Evolutionary conservation across 768 basidiomycete genomes (phyloP).

Genomic region (Lactifluus echinatus): DNA sequence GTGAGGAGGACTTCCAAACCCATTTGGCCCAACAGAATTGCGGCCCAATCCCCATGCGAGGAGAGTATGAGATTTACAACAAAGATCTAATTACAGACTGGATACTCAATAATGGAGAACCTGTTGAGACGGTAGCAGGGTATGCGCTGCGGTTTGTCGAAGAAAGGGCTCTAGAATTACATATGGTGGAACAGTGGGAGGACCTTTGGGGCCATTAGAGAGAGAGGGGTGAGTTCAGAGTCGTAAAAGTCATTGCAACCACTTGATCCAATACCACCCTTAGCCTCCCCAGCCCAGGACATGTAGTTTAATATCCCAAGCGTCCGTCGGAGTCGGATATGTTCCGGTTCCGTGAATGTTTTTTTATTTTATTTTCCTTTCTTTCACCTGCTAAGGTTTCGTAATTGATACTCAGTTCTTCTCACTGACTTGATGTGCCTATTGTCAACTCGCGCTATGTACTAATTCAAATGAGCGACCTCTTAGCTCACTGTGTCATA

Average conservation of each 20-base stretch:
- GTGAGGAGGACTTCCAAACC: not conserved
- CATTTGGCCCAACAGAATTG: not conserved
- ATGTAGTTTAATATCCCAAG: not conserved
- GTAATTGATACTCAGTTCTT: too few species aligned
- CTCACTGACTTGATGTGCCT: too few species aligned
- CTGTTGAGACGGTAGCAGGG: not conserved
- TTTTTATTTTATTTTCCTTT: too few species aligned
- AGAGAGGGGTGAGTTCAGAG: not conserved
- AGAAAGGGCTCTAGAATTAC: not conserved
- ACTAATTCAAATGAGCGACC: too few species aligned
- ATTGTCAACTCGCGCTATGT: too few species aligned
- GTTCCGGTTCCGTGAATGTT: too few species aligned
- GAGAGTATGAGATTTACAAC: not conserved
- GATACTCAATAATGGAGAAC: not conserved
- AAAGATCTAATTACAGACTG: not conserved
- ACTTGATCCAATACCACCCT: not conserved
- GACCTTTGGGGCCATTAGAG: not conserved
- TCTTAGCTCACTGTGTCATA: too few species aligned
- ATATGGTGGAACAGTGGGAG: not conserved
- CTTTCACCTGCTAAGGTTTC: too few species aligned
- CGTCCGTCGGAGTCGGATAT: too few species aligned
- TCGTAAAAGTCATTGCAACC: not conserved
- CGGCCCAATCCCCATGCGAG: not conserved
- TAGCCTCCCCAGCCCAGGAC: not conserved
- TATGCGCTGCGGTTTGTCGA: not conserved